Base-by-base conservation (phyloP, 1,139 yeast genomes). In the Suhomyces wounanorum region DNA sequence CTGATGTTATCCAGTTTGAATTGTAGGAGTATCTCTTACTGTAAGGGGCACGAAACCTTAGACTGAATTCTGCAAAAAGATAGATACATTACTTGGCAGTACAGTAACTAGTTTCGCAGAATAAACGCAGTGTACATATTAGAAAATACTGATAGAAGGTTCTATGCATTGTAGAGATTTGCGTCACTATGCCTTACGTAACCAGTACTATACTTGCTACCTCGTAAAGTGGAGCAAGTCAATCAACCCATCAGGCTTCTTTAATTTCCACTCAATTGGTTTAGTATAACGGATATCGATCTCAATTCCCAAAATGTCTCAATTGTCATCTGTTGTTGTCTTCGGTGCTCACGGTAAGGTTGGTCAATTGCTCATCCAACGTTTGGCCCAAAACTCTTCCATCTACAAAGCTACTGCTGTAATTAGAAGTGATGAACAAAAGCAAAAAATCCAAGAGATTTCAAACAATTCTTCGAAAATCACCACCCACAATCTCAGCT, bases 291-390 rank as follows among this genome's bases (percentile, higher is more conserved):
- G 6, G 6, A 4, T 21, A 21, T 21, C 23, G 9, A 9, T 28
- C n/a, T 28, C n/a, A 28, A 28, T 21, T 21, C 31, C 31, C 14
- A 25, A 1, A 23, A 52, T 52, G 55, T 45, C 52, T 14, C 43
- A 42, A 11, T 26, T 49, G 11, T 36, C 35, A 14, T 48, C 42
- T 5, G 48, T 52, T 1, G 47, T 52, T 49, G 71, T 84, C 11
- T 71, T 84, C 52, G 89, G 89, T 36, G 86, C 88, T 25, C 83
- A 82, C 59, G 89, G 89, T 39, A 77, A 77, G 54, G 75, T 84
- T 16, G 89, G 85, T 43, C 74, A 76, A 56, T 63, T 68, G 1
- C 55, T 71, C 33, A 52, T 70, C 25, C 51, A 55, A 17, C 59
- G 79, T 30, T 56, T 77, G 21, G 54, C 66, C 13, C 54, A 59